Conservation (phyloP, 176 grass and related monocot species). For the Zea mays region Zm-B73-REFERENCE-NAM-5.0 NC_050102.1:179762001-179762500, state of each 20-base stretch:
- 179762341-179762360: not conserved
- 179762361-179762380: not conserved
- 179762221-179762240: not conserved
- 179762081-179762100: not conserved
- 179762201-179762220: not conserved
- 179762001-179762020: conserved; percentile 14
- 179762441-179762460: not conserved
- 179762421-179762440: not conserved
- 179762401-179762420: not conserved
- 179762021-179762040: conserved; percentile 24
- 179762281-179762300: conserved; percentile 9
- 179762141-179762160: conserved; percentile 1
- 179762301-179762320: conserved; percentile 1
- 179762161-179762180: conserved; percentile 26
- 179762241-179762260: conserved; percentile 3
- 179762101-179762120: conserved; percentile 1
- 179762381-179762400: conserved; percentile 32
- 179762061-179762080: not conserved
- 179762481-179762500: not conserved
- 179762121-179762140: not conserved
- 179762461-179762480: not conserved
- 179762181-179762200: not conserved
- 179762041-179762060: conserved; percentile 3
- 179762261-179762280: not conserved
- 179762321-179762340: not conserved